These are phyloP conservation scores for Lathyrus oleraceus DNA, from an alignment of 306 rosid species.

Conservation along the genomic window DNA sequence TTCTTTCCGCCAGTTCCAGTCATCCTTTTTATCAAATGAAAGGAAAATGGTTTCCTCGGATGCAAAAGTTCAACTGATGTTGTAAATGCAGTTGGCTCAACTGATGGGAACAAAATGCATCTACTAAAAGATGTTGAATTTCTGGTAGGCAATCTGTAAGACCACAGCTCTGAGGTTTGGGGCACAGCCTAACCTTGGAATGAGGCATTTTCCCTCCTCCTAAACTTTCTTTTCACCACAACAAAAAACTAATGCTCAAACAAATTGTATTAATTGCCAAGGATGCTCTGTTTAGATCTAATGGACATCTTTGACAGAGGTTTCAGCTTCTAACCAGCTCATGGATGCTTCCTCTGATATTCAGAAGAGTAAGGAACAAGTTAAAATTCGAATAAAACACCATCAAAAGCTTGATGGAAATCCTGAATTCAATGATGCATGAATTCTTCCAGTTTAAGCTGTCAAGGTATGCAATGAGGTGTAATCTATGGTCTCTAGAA, in stretches of 20 bases:
- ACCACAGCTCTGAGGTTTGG: background rate
- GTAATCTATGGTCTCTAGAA: background rate
- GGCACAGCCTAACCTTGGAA: slow-evolving; percentile 15
- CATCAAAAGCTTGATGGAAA: slow-evolving; percentile 18
- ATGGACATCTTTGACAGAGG: slow-evolving; percentile 25
- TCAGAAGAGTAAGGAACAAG: slow-evolving; percentile 1
- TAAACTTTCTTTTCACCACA: slow-evolving; percentile 3
- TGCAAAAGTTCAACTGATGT: slow-evolving; percentile 9
- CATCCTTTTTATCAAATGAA: slow-evolving; percentile 10
- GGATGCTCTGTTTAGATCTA: slow-evolving; percentile 12
- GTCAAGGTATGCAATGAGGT: slow-evolving; percentile 15
- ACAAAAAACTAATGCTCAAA: background rate
- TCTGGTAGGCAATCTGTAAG: slow-evolving; percentile 7
- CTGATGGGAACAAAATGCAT: slow-evolving; percentile 8
- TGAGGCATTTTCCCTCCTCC: slow-evolving; percentile 4
- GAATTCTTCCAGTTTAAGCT: background rate
- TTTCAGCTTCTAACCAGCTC: slow-evolving; percentile 25
- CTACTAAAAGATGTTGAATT: slow-evolving; percentile 2
- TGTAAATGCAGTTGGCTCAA: background rate
- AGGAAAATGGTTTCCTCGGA: slow-evolving; percentile 6
- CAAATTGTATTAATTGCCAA: slow-evolving; percentile 10
- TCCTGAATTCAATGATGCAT: background rate
- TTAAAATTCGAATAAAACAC: slow-evolving; percentile 14
- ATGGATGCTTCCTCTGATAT: slow-evolving; percentile 19
- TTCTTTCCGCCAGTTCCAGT: background rate